Evolutionary conservation across 225 moss, liverwort and hornwort species (phyloP).

Genomic region (Pleurozium schreberi): DNA sequence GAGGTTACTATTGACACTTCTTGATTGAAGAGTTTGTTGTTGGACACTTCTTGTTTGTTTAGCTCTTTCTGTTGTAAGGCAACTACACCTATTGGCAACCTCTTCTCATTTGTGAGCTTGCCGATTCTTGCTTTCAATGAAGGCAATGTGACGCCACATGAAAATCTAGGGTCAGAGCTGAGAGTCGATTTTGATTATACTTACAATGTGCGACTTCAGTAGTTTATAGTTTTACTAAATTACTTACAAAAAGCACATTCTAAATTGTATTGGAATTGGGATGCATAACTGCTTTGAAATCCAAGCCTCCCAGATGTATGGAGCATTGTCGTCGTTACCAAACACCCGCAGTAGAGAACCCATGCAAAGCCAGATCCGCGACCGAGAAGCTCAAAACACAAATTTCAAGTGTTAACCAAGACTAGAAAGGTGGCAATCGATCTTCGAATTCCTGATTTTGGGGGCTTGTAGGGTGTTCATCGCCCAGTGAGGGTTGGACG

Average conservation of each 20-base stretch:
- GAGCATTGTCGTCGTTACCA: not conserved
- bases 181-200: not conserved
- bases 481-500: not conserved
- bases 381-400: not conserved
- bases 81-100: not conserved
- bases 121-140: not conserved
- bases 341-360: not conserved
- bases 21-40: not conserved
- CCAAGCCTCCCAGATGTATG: not conserved
- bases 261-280: not conserved
- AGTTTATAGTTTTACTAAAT: not conserved
- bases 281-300: not conserved
- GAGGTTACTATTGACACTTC: not conserved
- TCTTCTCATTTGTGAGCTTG: not conserved
- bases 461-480: not conserved
- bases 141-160: not conserved
- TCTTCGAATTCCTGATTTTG: not conserved
- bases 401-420: not conserved
- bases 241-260: not conserved
- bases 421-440: not conserved
- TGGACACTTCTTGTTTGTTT: not conserved
- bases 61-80: not conserved
- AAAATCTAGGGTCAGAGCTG: not conserved
- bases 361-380: not conserved
- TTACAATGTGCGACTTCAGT: not conserved